These are phyloP conservation scores for Tetrastigma voinierianum DNA, from an alignment of 164 flowering plant species.

Conservation along the genomic window DNA sequence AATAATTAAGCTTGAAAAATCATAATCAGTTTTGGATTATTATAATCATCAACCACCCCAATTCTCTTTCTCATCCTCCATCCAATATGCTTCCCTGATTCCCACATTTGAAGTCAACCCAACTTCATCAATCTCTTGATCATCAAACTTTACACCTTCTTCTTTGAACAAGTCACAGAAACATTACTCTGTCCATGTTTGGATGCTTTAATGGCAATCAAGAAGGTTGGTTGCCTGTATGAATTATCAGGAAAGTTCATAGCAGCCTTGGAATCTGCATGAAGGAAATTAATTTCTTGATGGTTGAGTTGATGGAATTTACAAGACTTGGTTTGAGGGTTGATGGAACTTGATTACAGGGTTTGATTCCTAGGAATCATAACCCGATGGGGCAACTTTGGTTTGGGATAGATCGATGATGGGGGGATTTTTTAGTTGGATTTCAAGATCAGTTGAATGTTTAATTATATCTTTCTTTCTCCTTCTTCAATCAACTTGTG, in stretches of 20 bases:
- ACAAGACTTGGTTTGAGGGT: background rate
- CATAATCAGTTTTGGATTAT: slow-evolving; percentile 5
- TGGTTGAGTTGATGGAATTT: background rate
- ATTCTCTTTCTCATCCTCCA: slow-evolving; percentile 18
- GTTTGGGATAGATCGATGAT: slow-evolving; percentile 40
- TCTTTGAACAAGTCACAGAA: background rate
- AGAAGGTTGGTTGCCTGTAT: background rate
- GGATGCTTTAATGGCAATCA: background rate
- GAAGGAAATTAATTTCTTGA: background rate
- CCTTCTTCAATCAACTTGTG: slow-evolving; percentile 20
- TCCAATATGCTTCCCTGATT: slow-evolving; percentile 25
- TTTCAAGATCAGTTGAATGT: slow-evolving; percentile 16
- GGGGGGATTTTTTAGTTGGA: slow-evolving; percentile 29
- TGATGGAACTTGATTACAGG: slow-evolving; percentile 1
- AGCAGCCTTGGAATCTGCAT: background rate
- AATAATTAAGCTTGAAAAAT: slow-evolving; percentile 9
- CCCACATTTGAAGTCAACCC: slow-evolving; percentile 48
- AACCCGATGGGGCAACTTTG: slow-evolving; percentile 30
- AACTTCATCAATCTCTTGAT: slow-evolving; percentile 1
- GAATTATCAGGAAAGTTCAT: background rate
- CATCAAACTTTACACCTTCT: too few species aligned
- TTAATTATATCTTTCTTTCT: slow-evolving; percentile 31
- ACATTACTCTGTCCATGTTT: background rate
- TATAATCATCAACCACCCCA: slow-evolving; percentile 5
- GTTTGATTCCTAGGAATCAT: slow-evolving; percentile 19